Percentiles rank a stretch among this genome's conserved stretches.
These are phyloP conservation scores for Chlorella sp. DNA, from an alignment of 139 green algal species.

Conservation along the genomic window DNA sequence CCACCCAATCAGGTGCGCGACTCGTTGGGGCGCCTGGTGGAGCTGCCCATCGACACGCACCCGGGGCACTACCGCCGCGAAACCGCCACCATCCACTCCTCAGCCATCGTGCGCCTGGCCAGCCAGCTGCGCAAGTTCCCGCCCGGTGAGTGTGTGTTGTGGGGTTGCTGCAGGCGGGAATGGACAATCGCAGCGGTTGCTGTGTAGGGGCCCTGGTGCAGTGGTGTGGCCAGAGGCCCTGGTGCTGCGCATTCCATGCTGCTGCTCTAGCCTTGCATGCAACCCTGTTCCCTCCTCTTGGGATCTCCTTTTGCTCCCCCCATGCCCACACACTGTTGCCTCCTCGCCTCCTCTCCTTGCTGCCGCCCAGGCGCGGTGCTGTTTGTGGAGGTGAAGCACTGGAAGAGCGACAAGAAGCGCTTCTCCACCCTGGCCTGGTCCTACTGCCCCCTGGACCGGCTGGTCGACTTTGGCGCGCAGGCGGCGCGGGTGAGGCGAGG, in stretches of 20 bases:
- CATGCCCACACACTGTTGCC: too few species aligned
- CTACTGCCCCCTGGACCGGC: slow-evolving; percentile 43
- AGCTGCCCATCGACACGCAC: slow-evolving; percentile 51
- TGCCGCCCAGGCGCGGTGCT: slow-evolving; percentile 38
- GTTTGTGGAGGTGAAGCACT: slow-evolving; percentile 60
- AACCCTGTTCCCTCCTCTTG: neutral
- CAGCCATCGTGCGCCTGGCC: slow-evolving; percentile 38
- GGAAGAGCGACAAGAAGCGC: slow-evolving; percentile 40
- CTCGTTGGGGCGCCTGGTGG: slow-evolving; percentile 35
- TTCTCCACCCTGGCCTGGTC: slow-evolving; percentile 54
- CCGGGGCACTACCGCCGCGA: slow-evolving; percentile 45
- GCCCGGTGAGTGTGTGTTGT: slow-evolving; percentile 13
- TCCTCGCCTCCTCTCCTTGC: neutral
- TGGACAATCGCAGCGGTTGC: too few species aligned
- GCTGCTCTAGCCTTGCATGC: too few species aligned
- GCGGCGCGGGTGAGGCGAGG: slow-evolving; percentile 14
- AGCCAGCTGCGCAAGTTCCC: slow-evolving; percentile 46
- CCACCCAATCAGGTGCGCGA: slow-evolving; percentile 23
- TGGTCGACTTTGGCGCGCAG: slow-evolving; percentile 36
- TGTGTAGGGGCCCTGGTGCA: neutral
- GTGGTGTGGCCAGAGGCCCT: too few species aligned
- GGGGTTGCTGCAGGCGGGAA: neutral
- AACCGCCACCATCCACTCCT: slow-evolving; percentile 37
- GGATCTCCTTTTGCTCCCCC: neutral
- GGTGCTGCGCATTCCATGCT: too few species aligned